Percentiles rank a stretch among this genome's conserved stretches.
Evolutionary conservation across 805 yeast species (phyloP).

Genomic region (Candida succiphila): DNA sequence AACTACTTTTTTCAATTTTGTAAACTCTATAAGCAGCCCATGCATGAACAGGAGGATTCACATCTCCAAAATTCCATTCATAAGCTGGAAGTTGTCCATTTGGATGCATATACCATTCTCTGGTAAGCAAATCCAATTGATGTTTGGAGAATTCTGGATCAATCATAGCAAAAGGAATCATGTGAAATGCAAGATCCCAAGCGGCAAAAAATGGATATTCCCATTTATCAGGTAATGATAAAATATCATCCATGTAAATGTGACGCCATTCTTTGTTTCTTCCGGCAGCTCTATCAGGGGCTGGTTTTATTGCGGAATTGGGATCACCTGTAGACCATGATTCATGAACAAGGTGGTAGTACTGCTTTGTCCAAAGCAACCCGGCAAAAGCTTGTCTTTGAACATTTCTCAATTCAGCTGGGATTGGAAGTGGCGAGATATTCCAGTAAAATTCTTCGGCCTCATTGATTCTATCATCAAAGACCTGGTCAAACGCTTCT

Average conservation of each 20-base stretch:
- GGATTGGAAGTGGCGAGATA: constrained; percentile 74
- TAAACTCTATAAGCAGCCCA: constrained; percentile 88
- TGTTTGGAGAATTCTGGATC: constrained; percentile 89
- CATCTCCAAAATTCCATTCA: constrained; percentile 93
- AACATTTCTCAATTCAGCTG: constrained; percentile 68
- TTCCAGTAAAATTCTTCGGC: constrained; percentile 92
- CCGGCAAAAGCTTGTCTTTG: constrained; percentile 96
- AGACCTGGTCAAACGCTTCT: constrained; percentile 57
- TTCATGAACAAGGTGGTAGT: constrained; percentile 74
- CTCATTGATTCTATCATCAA: constrained; percentile 68
- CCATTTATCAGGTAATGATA: constrained; percentile 91
- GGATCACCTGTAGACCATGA: constrained; percentile 90
- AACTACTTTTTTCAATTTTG: constrained; percentile 79
- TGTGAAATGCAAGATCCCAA: constrained; percentile 95
- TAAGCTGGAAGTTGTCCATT: constrained; percentile 97
- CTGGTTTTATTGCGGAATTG: constrained; percentile 61
- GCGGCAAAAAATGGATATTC: constrained; percentile 95
- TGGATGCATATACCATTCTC: constrained; percentile 98
- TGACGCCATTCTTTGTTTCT: constrained; percentile 87
- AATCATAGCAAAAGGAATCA: constrained; percentile 85
- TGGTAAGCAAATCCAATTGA: constrained; percentile 73
- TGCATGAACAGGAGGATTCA: constrained; percentile 97
- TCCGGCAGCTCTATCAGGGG: constrained; percentile 73
- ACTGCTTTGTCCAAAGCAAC: constrained; percentile 87
- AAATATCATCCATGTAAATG: constrained; percentile 75